Evolutionary conservation across 768 basidiomycete genomes (phyloP), one percentile per base, ranked within the genome.

Genomic region (Ramaria sp.): DNA sequence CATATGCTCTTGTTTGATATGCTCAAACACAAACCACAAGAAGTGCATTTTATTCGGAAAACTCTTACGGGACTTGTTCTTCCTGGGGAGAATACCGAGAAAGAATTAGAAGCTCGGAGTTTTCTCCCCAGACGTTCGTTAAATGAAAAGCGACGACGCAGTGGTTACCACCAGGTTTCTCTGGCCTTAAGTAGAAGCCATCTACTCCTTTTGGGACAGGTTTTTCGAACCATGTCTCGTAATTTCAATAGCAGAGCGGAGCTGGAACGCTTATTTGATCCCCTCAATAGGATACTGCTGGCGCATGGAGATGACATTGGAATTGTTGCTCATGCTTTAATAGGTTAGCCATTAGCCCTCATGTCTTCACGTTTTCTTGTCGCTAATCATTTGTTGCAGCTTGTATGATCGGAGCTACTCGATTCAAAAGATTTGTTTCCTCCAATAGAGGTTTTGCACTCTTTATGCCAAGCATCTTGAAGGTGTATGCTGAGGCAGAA

Each of bases 381-480:
- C 38, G 54, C 18, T 28, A 16, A 56, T 36, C 53, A 60, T 5
- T 18, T 28, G 4, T 32, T 1, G 9, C 44, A 85, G 85, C 80
- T 5, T 72, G 83, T 28, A 82, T 87, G 82, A 76, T 81, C 15
- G 87, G 86, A 0, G 82, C 79, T 49, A 85, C 85, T 7, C 78
- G 87, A 16, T 90, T 88, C 61, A 74, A 78, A 28, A 78, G 87
- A n/a, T 65, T 90, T 18, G 86, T 89, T 64, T 78, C 78, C 6
- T 79, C 83, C 1, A 81, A 81, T 15, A 79, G 79, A 28, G 85
- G 81, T 24, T 90, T 86, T 63, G 76, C 76, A 3, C 71, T 89
- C 25, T 87, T 88, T 66, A 83, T 90, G 75, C 82, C 85, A 0
- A 74, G 76, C 3, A 67, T 90, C 12, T 65, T 86, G 61, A 86